Evolutionary conservation across 176 grass and related monocot species (phyloP).

Genomic region (Microstegium vimineum): DNA sequence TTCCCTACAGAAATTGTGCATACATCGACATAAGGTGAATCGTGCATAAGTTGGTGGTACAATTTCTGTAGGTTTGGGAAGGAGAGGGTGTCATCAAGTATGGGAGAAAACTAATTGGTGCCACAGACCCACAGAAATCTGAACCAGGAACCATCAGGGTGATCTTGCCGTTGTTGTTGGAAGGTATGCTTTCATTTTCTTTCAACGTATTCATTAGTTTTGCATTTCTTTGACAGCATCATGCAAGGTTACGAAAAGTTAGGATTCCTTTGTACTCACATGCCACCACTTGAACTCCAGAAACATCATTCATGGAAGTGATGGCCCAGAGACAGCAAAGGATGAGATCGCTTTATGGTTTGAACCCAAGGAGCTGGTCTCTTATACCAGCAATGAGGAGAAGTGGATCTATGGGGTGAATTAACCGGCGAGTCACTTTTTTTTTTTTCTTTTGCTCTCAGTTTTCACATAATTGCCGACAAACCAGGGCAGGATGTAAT

Average conservation of each 20-base stretch:
- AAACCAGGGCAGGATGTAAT: conserved; percentile 30
- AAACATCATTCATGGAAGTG: conserved; percentile 92
- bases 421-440: conserved; percentile 3
- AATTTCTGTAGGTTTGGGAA: conserved; percentile 81
- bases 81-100: conserved; percentile 95
- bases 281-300: conserved; percentile 30
- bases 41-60: neutral
- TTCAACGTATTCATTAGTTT: neutral
- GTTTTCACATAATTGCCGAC: conserved; percentile 12
- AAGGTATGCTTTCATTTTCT: conserved; percentile 41
- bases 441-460: neutral
- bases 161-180: conserved; percentile 88
- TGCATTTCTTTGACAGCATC: conserved; percentile 5
- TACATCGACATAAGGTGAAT: neutral
- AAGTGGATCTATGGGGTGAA: conserved; percentile 87
- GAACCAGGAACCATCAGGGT: conserved; percentile 96
- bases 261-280: neutral
- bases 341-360: conserved; percentile 90
- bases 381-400: conserved; percentile 64
- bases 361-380: conserved; percentile 62
- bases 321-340: conserved; percentile 87
- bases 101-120: conserved; percentile 85
- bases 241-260: neutral
- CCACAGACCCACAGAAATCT: conserved; percentile 90
- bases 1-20: neutral